Conservation (phyloP, 345 rosid species). For the Eucalyptus decipiens region DNA sequence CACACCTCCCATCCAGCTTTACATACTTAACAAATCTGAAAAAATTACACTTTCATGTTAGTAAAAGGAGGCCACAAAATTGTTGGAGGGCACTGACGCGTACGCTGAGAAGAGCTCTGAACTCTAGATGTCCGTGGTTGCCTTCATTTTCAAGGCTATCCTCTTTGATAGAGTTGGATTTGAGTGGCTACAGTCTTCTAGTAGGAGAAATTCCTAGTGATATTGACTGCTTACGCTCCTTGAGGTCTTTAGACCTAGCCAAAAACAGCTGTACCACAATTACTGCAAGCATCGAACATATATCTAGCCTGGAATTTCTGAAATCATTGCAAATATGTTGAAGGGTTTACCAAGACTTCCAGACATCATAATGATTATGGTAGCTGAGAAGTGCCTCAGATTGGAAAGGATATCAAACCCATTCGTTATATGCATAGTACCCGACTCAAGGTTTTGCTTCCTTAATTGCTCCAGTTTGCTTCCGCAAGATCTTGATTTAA, state of each 20-base stretch:
- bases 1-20: too few species aligned
- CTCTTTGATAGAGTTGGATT: not conserved
- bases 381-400: not conserved
- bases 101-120: too few species aligned
- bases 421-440: too few species aligned
- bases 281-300: not conserved
- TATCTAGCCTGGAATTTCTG: not conserved
- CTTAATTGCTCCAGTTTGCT: not conserved
- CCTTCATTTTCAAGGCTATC: not conserved
- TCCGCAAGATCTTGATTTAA: not conserved
- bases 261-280: not conserved
- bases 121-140: not conserved
- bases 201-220: not conserved
- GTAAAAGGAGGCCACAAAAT: too few species aligned
- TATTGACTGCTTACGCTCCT: not conserved
- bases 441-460: too few species aligned
- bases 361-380: not conserved
- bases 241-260: not conserved
- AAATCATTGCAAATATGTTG: not conserved
- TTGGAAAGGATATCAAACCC: not conserved
- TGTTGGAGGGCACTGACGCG: accelerated
- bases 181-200: not conserved
- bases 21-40: too few species aligned
- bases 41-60: too few species aligned
- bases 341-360: not conserved